Base-by-base conservation (phyloP, 2,329 filamentous ascomycete genomes). In the Massarina eburnea region DNA sequence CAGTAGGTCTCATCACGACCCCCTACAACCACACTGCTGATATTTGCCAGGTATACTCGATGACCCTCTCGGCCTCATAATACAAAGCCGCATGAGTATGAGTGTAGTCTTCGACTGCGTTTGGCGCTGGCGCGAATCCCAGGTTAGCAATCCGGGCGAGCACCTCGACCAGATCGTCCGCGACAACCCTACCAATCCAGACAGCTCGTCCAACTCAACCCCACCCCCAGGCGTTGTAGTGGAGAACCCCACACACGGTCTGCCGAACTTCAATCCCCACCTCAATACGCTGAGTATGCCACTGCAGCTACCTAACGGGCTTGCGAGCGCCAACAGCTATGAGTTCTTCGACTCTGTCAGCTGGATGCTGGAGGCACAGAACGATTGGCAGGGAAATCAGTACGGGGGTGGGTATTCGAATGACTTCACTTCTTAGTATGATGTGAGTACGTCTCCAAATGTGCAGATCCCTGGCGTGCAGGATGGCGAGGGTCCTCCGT, bases 331-430 rank as follows among this genome's bases (percentile, higher is more conserved):
- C 36, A 74, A 71, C 39, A 71, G 70, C 36, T 75, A 72, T 26
- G 72, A 95, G 67, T 89, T 95, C 51, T 96, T 95, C 63, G 91
- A 96, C 71, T 89, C 91, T 1, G 79, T 96, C 60, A 89, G 92
- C 68, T 96, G 91, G 91, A 90, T 95, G 77, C 76, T 96, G 49
- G 91, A 96, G 67, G 89, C 91, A 86, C 67, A 70, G 46, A 65
- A 67, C 24, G 39, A 35, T 35, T 42, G 39, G 39, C 15, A 42
- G 3, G 17, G 26, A n/a, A 20, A 39, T 12, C 52, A 62, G 24
- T 68, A 64, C 39, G 56, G 61, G 3, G 50, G 56, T 9, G 55
- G 55, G 2, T 67, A 66, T 38, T 58, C 61, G 6, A 56, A 63
- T 24, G 65, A 68, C 19, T 68, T 68, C 46, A 59, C 58, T 19